Percentiles rank a stretch among this genome's conserved stretches.
phyloP scores from a whole-genome alignment of 2,329 filamentous ascomycete genomes.

The Xylaria sp. region DNA sequence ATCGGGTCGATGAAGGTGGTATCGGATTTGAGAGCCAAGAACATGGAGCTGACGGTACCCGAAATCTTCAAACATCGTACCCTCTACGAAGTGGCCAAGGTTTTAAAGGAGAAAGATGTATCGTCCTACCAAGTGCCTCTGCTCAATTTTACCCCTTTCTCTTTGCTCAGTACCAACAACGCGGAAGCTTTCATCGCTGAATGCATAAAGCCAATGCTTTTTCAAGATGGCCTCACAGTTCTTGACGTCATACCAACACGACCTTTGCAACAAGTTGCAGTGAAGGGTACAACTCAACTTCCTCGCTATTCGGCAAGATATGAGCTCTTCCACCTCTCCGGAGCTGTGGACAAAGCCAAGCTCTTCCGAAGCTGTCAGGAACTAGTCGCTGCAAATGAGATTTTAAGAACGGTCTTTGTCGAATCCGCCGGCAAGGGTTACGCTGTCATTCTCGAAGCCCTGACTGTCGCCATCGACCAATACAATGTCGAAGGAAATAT shows the following conservation, averaged over 20 bases:
- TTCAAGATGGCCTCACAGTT: constrained; percentile 61
- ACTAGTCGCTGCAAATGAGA: constrained; percentile 69
- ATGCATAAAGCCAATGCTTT: constrained; percentile 62
- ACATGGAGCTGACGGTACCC: constrained; percentile 62
- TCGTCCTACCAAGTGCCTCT: constrained; percentile 30
- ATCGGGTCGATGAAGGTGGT: constrained; percentile 71
- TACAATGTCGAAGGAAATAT: constrained; percentile 63
- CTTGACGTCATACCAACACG: constrained; percentile 67
- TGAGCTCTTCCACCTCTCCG: constrained; percentile 70
- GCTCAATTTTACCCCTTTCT: constrained; percentile 59
- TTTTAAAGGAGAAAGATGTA: constrained; percentile 53
- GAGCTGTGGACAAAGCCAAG: constrained; percentile 57
- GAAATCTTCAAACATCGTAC: constrained; percentile 63
- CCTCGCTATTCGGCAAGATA: constrained; percentile 73
- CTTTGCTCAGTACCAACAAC: constrained; percentile 56
- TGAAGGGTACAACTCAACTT: constrained; percentile 65
- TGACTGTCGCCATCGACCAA: constrained; percentile 62
- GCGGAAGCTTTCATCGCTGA: constrained; percentile 57
- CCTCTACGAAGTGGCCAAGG: constrained; percentile 63
- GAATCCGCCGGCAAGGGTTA: constrained; percentile 61
- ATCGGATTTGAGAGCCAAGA: constrained; percentile 61
- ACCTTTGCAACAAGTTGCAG: constrained; percentile 68
- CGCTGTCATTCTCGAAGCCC: constrained; percentile 66
- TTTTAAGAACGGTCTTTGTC: constrained; percentile 73
- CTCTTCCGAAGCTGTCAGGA: constrained; percentile 62